A percentile compares a stretch with the other conserved stretches of the same genome.
phyloP scores from a whole-genome alignment of 495 filamentous ascomycete species.

The Lasiosphaeria ovina region DNA sequence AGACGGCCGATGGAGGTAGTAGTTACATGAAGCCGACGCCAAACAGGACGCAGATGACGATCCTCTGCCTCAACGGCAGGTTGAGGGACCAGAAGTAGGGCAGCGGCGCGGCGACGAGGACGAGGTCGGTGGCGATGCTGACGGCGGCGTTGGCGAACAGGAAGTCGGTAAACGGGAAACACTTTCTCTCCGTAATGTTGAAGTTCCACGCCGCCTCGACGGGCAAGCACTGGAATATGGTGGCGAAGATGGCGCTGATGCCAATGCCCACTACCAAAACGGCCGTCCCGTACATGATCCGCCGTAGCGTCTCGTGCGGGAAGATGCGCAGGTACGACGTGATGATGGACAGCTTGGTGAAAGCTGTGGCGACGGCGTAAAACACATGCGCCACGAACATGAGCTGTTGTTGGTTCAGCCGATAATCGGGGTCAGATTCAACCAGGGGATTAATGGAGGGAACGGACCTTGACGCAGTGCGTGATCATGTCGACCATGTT shows the following conservation, averaged over 20 bases:
- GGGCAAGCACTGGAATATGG: slow-evolving; percentile 48
- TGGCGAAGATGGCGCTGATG: slow-evolving; percentile 42
- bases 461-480: slow-evolving; percentile 19
- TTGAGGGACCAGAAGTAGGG: slow-evolving; percentile 41
- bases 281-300: slow-evolving; percentile 17
- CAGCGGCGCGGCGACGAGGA: slow-evolving; percentile 46
- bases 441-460: neutral
- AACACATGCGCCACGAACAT: slow-evolving; percentile 29
- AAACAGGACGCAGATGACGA: slow-evolving; percentile 30
- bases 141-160: slow-evolving; percentile 45
- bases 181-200: slow-evolving; percentile 30
- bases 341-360: slow-evolving; percentile 33
- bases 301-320: slow-evolving; percentile 18
- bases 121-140: slow-evolving; percentile 46
- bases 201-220: slow-evolving; percentile 45
- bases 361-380: slow-evolving; percentile 27
- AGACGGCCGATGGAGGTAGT: neutral
- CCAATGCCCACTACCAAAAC: slow-evolving; percentile 37
- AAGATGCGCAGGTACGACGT: slow-evolving; percentile 33
- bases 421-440: neutral
- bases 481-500: slow-evolving; percentile 17
- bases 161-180: slow-evolving; percentile 43
- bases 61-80: slow-evolving; percentile 24
- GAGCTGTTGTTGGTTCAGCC: slow-evolving; percentile 13
- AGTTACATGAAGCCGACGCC: slow-evolving; percentile 28